Percentiles rank a stretch among this genome's conserved stretches.
Conservation (phyloP, 257 asterid species). For the Mitragyna speciosa region DNA sequence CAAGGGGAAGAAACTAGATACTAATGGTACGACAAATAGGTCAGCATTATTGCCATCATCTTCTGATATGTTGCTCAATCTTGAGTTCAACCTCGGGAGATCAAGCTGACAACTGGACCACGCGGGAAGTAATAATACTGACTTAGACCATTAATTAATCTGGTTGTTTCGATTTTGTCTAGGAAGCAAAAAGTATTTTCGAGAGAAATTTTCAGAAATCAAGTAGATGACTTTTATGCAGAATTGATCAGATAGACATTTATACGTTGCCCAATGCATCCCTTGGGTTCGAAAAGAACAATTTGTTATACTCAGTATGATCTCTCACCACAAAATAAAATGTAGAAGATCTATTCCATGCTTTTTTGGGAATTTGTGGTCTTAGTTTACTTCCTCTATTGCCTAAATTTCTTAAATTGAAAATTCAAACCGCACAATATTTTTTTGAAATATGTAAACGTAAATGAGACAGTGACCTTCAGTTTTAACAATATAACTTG, state of each 20-base stretch:
- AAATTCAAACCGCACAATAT: too few species aligned
- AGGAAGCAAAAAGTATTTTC: background rate
- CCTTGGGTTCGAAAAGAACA: background rate
- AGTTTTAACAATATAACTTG: too few species aligned
- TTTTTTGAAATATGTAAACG: too few species aligned
- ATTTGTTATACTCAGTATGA: background rate
- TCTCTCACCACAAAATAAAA: background rate
- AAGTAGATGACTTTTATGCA: background rate
- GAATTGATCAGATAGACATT: background rate
- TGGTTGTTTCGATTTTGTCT: conserved; percentile 5
- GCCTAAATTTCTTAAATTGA: background rate
- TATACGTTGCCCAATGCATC: background rate
- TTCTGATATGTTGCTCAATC: conserved; percentile 38
- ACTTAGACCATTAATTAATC: conserved; percentile 14
- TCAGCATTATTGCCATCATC: conserved; percentile 27
- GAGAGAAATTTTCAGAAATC: background rate
- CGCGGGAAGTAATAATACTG: conserved; percentile 18
- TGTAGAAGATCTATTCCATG: background rate
- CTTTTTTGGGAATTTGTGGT: background rate
- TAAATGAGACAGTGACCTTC: too few species aligned
- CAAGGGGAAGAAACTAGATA: conserved; percentile 12
- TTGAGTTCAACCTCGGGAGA: conserved; percentile 71
- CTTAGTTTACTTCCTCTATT: background rate
- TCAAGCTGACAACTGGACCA: conserved; percentile 46
- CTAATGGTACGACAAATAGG: conserved; percentile 18